These are phyloP conservation scores for Hyphochytrium catenoides DNA, from an alignment of 352 stramenopile species.

Conservation along the genomic window DNA sequence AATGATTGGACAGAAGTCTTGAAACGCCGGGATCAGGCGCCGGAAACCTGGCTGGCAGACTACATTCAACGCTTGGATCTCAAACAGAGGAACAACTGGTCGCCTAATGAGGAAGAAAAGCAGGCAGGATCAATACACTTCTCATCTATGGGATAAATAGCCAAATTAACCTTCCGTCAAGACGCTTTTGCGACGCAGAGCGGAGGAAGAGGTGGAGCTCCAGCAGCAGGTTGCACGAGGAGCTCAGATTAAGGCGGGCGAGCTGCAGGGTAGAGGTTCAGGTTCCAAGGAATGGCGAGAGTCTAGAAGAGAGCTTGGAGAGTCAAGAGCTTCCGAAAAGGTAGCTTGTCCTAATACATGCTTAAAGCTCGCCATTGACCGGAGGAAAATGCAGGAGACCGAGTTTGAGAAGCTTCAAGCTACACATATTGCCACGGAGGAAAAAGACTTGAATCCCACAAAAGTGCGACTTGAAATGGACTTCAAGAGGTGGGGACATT, in stretches of 20 bases:
- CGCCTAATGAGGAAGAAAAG: not conserved
- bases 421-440: no score
- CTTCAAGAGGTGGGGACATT: no score
- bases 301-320: constrained; percentile 32
- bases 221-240: no score
- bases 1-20: constrained; percentile 33
- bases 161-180: no score
- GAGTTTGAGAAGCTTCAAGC: no score
- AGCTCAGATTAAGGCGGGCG: constrained; percentile 14
- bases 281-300: constrained; percentile 48
- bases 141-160: no score
- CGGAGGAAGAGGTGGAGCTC: constrained; percentile 25
- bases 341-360: no score
- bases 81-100: constrained; percentile 8
- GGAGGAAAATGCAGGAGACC: no score
- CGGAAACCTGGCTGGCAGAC: constrained; percentile 25
- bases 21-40: constrained; percentile 26
- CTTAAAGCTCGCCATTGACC: no score
- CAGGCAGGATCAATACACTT: not conserved
- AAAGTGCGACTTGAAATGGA: no score
- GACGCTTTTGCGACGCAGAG: constrained; percentile 15
- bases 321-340: not conserved
- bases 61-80: constrained; percentile 17
- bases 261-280: constrained; percentile 40
- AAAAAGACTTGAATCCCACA: no score